A percentile compares a stretch with the other conserved stretches of the same genome.
Evolutionary conservation across 1,284 basidiomycete genomes (phyloP).

Genomic region (Ustilago curta): DNA sequence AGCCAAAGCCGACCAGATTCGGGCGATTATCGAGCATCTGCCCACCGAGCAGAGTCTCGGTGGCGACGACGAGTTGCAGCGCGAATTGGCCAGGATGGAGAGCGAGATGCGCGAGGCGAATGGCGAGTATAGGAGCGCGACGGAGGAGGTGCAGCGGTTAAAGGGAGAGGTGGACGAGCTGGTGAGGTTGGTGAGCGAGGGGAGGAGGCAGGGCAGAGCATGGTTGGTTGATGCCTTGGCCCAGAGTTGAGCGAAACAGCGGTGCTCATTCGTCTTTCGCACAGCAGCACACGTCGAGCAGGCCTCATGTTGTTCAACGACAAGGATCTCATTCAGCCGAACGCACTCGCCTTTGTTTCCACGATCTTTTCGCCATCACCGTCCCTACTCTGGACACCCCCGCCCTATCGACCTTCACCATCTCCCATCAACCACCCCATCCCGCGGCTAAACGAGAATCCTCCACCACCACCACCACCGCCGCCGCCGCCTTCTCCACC

Average conservation of each 20-base stretch:
- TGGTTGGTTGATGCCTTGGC: conserved; percentile 29
- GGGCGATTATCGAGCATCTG: conserved; percentile 41
- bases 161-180: conserved; percentile 23
- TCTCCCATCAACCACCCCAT: conserved; percentile 54
- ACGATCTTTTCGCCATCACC: background rate
- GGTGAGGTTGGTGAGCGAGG: conserved; percentile 11
- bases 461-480: conserved; percentile 7
- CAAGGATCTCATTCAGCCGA: too few species aligned
- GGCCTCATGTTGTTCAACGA: too few species aligned
- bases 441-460: conserved; percentile 39
- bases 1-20: conserved; percentile 41
- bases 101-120: conserved; percentile 30
- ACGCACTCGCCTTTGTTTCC: background rate
- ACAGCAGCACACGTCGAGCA: too few species aligned
- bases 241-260: background rate
- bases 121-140: conserved; percentile 29
- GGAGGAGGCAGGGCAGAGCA: conserved; percentile 4
- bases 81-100: conserved; percentile 17
- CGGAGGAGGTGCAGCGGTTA: conserved; percentile 25
- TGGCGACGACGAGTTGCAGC: conserved; percentile 16
- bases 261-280: background rate
- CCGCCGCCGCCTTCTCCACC: background rate
- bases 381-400: background rate
- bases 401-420: conserved; percentile 12
- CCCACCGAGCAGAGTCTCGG: conserved; percentile 18